Evolutionary conservation across 2,329 filamentous ascomycete genomes (phyloP).

Genomic region (Plenodomus lindquistii): DNA sequence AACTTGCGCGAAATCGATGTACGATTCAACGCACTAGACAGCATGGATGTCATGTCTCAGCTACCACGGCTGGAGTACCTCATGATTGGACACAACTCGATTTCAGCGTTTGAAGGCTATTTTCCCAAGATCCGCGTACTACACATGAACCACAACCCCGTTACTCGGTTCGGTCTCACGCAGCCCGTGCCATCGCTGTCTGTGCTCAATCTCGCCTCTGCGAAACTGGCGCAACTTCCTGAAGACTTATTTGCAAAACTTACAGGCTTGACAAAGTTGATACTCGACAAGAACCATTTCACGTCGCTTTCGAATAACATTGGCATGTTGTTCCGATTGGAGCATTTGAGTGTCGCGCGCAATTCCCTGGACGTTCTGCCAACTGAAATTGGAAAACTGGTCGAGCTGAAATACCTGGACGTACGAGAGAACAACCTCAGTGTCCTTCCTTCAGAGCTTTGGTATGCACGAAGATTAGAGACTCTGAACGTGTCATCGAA

Average conservation of each 20-base stretch:
- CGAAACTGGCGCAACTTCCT: constrained; percentile 83
- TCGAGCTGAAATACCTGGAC: constrained; percentile 82
- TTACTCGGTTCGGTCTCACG: constrained; percentile 88
- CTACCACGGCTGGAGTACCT: constrained; percentile 86
- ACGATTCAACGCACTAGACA: constrained; percentile 87
- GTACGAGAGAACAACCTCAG: constrained; percentile 92
- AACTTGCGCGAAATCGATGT: constrained; percentile 90
- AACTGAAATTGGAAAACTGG: constrained; percentile 82
- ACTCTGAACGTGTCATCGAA: constrained; percentile 96
- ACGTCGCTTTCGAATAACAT: constrained; percentile 85
- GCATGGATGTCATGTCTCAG: constrained; percentile 82
- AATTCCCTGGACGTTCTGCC: constrained; percentile 86
- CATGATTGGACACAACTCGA: constrained; percentile 87
- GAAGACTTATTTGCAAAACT: constrained; percentile 88
- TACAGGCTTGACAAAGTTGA: constrained; percentile 81
- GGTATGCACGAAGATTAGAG: constrained; percentile 89
- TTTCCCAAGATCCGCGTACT: constrained; percentile 83
- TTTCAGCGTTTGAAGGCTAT: constrained; percentile 87
- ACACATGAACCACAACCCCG: constrained; percentile 90
- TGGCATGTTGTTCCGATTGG: constrained; percentile 78
- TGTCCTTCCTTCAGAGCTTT: constrained; percentile 88
- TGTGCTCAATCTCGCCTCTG: constrained; percentile 85
- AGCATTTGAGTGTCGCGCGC: constrained; percentile 91
- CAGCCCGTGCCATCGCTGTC: constrained; percentile 79
- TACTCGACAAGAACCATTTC: constrained; percentile 94